Base-by-base conservation (phyloP, 202 grass and related monocot species). In the Panicum virgatum region DNA sequence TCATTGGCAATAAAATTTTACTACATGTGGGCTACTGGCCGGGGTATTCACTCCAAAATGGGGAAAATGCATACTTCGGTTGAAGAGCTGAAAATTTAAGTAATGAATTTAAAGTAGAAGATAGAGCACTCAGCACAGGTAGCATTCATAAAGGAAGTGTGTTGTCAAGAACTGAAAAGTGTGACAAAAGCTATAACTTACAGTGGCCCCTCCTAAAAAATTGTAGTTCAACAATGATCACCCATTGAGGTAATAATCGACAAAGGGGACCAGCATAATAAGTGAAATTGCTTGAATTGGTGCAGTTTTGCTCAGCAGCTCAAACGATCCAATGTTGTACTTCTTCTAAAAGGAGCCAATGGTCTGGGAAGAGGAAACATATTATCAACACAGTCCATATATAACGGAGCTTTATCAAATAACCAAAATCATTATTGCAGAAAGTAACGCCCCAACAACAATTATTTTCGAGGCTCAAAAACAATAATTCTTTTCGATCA, bases 241-340 rank as follows among this genome's bases (percentile, higher is more conserved):
- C n/a, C 89, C 94, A 59, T 97, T 97, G 34, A 97, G 91, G 64
- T 78, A 94, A 73, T 97, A 94, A 64, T 97, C 94, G 7, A 84
- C 79, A 88, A 97, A 97, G 22, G 91, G 94, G 0, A 91, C 94
- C 69, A 97, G 84, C 50, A 92, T 74, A 80, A 97, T 76, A 53
- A 97, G 94, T 81, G 94, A 97, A 60, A 77, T 6, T 18, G 94
- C 94, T 69, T 97, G 94, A 67, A 94, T 94, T 25, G 89, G 94
- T 60, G 94, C 92, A 52, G 94, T 97, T 79, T 92, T 92, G 80
- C 90, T 95, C 37, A 91, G 86, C 37, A 99, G 85, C 89, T 96
- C 92, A 88, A 96, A 96, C 29, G 96, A 99, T 34, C 96, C 92
- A 81, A 99, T 93, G 63, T 91, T 93, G 88, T 99, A 96, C 87